Evolutionary conservation across 192 early-diverging fungal genomes (phyloP).

Genomic region (Thamnidium elegans): DNA sequence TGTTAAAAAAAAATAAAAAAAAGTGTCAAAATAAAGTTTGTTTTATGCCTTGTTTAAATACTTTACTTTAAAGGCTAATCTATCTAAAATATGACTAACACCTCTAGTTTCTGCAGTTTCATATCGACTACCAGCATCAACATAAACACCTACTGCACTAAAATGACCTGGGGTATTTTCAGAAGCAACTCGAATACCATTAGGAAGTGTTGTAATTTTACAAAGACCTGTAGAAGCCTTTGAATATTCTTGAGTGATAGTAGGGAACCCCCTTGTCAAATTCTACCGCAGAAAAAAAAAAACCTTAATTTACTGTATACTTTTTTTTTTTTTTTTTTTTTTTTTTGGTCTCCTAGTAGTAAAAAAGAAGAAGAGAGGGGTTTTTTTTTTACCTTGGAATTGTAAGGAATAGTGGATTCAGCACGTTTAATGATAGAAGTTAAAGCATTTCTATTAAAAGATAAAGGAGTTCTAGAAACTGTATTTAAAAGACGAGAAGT

Average conservation of each 20-base stretch:
- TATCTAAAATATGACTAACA: conserved; percentile 83
- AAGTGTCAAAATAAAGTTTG: not conserved
- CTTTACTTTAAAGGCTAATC: conserved; percentile 87
- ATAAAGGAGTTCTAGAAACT: not conserved
- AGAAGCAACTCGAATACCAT: conserved; percentile 86
- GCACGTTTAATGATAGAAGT: not conserved
- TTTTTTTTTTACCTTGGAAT: not conserved
- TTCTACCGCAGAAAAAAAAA: not conserved
- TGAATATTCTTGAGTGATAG: conserved; percentile 35
- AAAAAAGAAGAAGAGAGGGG: not conserved
- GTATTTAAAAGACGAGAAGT: not conserved
- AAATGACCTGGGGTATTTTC: conserved; percentile 87
- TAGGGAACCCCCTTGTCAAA: conserved; percentile 13
- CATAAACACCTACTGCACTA: conserved; percentile 83
- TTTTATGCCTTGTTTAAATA: not conserved
- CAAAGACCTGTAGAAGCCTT: conserved; percentile 33
- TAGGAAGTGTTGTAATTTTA: conserved; percentile 77
- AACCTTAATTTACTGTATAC: too few species aligned
- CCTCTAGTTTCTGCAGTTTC: conserved; percentile 72
- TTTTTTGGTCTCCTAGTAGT: not conserved
- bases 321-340: not conserved
- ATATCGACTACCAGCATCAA: conserved; percentile 87
- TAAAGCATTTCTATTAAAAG: not conserved
- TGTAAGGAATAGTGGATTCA: not conserved
- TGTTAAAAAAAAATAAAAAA: conserved; percentile 20